Evolutionary conservation across 176 grass and related monocot species (phyloP).

Genomic region (Juncus effusus): DNA sequence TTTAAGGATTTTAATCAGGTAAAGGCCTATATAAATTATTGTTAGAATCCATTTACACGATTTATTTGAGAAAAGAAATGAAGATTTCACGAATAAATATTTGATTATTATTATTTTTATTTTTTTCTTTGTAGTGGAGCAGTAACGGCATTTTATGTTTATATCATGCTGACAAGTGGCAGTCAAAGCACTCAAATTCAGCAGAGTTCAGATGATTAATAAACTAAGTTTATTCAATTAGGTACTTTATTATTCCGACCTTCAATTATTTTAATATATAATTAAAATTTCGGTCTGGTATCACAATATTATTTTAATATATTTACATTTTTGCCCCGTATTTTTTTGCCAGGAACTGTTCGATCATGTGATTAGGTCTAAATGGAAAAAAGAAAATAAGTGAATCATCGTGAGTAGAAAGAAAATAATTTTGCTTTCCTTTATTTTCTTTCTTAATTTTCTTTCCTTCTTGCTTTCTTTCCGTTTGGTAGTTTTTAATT

Average conservation of each 20-base stretch:
- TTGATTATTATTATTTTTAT: not conserved
- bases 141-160: constrained; percentile 18
- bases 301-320: not conserved
- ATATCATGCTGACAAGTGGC: constrained; percentile 20
- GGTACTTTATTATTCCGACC: not conserved
- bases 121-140: constrained; percentile 13
- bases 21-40: not conserved
- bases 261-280: not conserved
- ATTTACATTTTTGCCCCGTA: not conserved
- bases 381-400: no score
- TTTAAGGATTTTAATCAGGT: constrained; percentile 15
- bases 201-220: constrained; percentile 19
- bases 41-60: not conserved
- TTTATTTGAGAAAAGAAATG: not conserved
- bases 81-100: no score
- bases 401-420: no score
- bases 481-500: no score
- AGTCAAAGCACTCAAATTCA: constrained; percentile 13
- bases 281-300: no score
- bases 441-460: no score
- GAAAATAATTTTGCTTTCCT: no score
- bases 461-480: no score
- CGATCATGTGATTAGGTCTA: no score
- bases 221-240: constrained; percentile 11
- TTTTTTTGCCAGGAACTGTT: no score